These are phyloP conservation scores for Breviolum minutum DNA, from an alignment of 73 alveolate species.

Conservation along the genomic window DNA sequence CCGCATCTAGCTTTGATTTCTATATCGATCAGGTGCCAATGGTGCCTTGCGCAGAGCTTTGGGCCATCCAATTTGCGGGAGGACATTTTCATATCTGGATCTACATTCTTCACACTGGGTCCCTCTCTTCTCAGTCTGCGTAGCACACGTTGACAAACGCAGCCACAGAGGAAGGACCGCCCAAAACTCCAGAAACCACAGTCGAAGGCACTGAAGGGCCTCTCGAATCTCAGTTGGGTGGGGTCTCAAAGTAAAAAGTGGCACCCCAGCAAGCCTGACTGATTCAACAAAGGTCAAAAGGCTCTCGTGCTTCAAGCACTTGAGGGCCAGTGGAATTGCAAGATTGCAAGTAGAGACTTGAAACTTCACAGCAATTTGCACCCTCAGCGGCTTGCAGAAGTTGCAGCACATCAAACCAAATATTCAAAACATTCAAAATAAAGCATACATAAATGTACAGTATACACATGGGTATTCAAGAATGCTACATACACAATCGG, in stretches of 20 bases:
- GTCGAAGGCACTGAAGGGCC: not conserved
- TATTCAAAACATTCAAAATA: not conserved
- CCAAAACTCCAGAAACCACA: not conserved
- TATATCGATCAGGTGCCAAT: not conserved
- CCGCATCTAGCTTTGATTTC: not conserved
- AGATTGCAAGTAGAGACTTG: conserved; percentile 15
- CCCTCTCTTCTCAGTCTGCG: too few relatives aligned
- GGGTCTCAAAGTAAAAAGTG: not conserved
- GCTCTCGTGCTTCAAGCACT: conserved; percentile 35
- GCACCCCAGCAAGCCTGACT: conserved; percentile 30
- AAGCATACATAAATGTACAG: not conserved
- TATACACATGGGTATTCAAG: too few relatives aligned
- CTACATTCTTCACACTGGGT: too few relatives aligned
- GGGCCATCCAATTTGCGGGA: not conserved
- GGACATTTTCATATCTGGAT: too few relatives aligned
- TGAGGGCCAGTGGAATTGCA: conserved; percentile 4
- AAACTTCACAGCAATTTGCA: not conserved
- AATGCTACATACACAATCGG: too few relatives aligned
- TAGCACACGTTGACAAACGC: too few relatives aligned
- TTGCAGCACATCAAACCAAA: not conserved
- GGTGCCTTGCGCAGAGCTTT: not conserved
- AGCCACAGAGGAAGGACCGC: not conserved
- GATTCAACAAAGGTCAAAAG: not conserved
- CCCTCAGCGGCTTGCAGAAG: not conserved
- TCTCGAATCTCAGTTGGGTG: not conserved